These are phyloP conservation scores for Fusarium azukiicola DNA, from an alignment of 2,329 filamentous ascomycete species.

Conservation along the genomic window DNA sequence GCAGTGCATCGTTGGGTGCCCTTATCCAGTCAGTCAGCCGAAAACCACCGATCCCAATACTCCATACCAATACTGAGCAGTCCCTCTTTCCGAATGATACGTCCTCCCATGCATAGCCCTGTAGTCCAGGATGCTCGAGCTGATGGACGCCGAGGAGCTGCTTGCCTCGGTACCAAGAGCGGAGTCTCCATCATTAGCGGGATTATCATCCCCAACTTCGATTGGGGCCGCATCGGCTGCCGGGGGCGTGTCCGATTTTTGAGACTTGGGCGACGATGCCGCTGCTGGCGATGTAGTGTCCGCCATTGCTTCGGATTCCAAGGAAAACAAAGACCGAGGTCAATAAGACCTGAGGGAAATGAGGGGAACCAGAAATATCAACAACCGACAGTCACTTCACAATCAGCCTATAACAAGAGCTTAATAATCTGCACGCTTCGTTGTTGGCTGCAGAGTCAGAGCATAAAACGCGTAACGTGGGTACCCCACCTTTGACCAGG, in stretches of 20 bases:
- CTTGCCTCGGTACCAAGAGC: slow-evolving; percentile 3
- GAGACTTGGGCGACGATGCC: neutral
- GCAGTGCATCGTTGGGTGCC: slow-evolving; percentile 25
- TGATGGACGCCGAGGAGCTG: slow-evolving; percentile 7
- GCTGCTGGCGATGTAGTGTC: neutral
- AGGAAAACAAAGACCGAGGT: neutral
- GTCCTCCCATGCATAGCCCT: slow-evolving; percentile 4
- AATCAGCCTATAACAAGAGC: neutral
- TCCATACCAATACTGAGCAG: slow-evolving; percentile 8
- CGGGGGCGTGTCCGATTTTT: neutral
- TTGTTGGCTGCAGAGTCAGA: neutral
- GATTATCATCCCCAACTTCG: slow-evolving; percentile 12
- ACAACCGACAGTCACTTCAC: neutral
- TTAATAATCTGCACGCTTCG: neutral
- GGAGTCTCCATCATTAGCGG: neutral
- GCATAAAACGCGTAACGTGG: too few relatives aligned
- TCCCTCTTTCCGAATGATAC: slow-evolving; percentile 8
- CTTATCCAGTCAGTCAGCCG: neutral
- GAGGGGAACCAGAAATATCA: neutral
- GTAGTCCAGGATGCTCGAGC: slow-evolving; percentile 4
- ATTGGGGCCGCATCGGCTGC: neutral
- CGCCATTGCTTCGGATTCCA: neutral
- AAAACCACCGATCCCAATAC: neutral
- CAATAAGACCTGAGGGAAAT: too few relatives aligned
- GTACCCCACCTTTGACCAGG: too few relatives aligned